Evolutionary conservation across 2,329 filamentous ascomycete species (phyloP), one percentile per base, ranked within the genome.

Genomic region (Diaporthe sp.): DNA sequence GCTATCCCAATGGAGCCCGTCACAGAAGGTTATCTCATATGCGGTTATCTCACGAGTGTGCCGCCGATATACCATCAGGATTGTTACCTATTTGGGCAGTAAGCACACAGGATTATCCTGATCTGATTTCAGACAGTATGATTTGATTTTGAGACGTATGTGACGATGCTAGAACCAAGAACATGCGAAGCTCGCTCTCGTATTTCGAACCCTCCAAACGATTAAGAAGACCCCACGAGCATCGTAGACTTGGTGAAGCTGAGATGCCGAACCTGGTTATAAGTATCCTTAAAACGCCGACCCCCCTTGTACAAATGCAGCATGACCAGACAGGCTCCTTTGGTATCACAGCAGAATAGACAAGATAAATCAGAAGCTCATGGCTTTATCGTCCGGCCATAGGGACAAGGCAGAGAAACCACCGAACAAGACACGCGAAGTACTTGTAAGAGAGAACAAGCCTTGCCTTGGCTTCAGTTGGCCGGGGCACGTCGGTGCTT

Each of bases 301-400:
- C 4, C 22, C 47, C n/a, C 17, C 25, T 17, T 32, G 17, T 1
- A 1, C 32, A 55, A 32, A 44, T 53, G 30, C 56, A 63, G 30
- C 47, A 50, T 39, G 58, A 5, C 37, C 19, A 63, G 35, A 71
- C 32, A 51, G 12, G 3, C 32, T n/a, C 17, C 17, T 58, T 70
- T 71, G 70, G 44, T 71, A 63, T 71, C 70, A 47, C 37, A 39
- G 63, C n/a, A 63, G 15, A 42, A 35, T 27, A 59, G 32, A 58
- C 51, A 32, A 30, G 25, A 42, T 15, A 42, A 22, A 30, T 19
- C 25, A 37, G 56, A 63, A 63, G 30, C 13, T 32, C 42, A 17
- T 12, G 44, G 44, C 9, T 51, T 44, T 35, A 39, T 65, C 15
- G 22, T 53, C 27, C 25, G 3, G 56, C 35, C 17, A 13, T 17